Base-by-base conservation (phyloP, 345 rosid species). In the Melaleuca quinquenervia region DNA sequence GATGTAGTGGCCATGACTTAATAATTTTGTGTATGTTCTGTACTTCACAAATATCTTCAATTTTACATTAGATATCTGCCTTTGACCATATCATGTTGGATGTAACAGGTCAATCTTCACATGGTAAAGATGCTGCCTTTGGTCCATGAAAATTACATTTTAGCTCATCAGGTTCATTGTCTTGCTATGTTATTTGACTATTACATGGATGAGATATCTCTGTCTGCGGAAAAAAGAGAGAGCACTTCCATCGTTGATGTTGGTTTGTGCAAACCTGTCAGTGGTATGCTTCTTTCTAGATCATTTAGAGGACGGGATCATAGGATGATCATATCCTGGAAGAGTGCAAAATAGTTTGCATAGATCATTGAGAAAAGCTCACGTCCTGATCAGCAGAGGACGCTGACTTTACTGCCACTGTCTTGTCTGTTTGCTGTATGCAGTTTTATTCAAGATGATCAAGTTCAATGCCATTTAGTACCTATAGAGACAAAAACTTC, bases 311-410 rank as follows among this genome's bases (percentile, higher is more conserved):
- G 99, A 74, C 93, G 98, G 90, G 99, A 97, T 90, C 93, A 93
- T 15, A 92, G 98, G 88, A 97, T 92, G 91, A 96, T 97, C 92
- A 94, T 96, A 82, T 94, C 98, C 52, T 95, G 98, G 99, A 96
- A 95, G 90, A 96, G 91, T 87, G 88, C 86, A 90, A 95, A 91
- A 70, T 94, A 93, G 86, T 89, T 70, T 92, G 22, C 85, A 90
- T 41, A 93, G 91, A 27, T 87, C 89, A 85, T 93, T 91, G 50
- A 45, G 45, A 84, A 75, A 70, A 70, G 48, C 80, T 70, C 48
- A 36, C 14, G 13, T 70, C 36, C 36, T 36, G 80, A 36, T 70
- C 80, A 36, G 80, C 13, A 0, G 80, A 36, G 48, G 80, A 32
- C 26, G 36, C 78, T 32, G 56, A 53, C 56, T 53, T 53, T 0